Conservation (phyloP, 441 rosid species). For the Melastoma candidum region DNA sequence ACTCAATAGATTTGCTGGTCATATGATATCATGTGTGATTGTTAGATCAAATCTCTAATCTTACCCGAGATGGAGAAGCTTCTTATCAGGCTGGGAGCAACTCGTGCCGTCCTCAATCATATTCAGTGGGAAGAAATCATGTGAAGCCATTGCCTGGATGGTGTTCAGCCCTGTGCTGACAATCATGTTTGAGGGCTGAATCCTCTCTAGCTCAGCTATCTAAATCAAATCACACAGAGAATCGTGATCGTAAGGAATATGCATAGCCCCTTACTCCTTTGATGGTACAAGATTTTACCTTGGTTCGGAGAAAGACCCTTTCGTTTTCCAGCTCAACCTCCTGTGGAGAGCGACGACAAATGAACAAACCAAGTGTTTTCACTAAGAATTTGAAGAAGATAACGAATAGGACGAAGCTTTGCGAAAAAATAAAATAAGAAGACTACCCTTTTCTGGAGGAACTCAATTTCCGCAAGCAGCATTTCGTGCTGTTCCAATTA, state of each 20-base stretch:
- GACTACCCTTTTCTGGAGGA: conserved; percentile 75
- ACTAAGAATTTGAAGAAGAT: neutral
- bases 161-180: conserved; percentile 59
- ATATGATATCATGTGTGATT: neutral
- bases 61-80: conserved; percentile 73
- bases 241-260: neutral
- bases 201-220: conserved; percentile 83
- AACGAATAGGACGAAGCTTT: neutral
- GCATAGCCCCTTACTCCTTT: neutral
- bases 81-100: conserved; percentile 60
- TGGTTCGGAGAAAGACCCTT: conserved; percentile 61
- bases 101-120: conserved; percentile 34
- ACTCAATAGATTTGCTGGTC: too few relatives aligned
- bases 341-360: conserved; percentile 21
- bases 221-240: conserved; percentile 13
- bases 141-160: conserved; percentile 76
- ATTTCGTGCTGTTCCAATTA: conserved; percentile 62
- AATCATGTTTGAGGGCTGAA: conserved; percentile 70
- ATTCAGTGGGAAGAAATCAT: conserved; percentile 67
- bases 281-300: conserved; percentile 30
- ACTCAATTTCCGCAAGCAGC: conserved; percentile 90
- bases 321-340: conserved; percentile 90
- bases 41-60: neutral
- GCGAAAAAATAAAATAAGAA: neutral
- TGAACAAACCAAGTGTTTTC: neutral